Percentiles rank a stretch among this genome's conserved stretches.
Evolutionary conservation across 192 early-diverging fungal genomes (phyloP).

Genomic region (Rhizophagus sp.): DNA sequence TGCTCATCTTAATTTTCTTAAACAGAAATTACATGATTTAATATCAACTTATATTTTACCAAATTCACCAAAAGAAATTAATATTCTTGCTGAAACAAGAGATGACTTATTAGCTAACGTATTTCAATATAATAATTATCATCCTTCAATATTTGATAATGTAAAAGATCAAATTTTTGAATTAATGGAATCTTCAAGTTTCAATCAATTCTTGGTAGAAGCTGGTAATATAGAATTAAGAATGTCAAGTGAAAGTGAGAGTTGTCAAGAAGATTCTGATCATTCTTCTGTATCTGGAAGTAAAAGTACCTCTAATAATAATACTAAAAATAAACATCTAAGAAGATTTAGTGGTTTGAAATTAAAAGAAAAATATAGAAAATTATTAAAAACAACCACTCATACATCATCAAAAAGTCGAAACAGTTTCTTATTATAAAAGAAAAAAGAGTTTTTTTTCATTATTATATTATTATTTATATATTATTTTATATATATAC

Average conservation of each 20-base stretch:
- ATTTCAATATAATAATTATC: constrained; percentile 22
- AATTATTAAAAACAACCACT: not conserved
- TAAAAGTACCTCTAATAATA: not conserved
- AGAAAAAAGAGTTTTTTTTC: too few species aligned
- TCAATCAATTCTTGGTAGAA: constrained; percentile 7
- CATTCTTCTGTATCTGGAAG: not conserved
- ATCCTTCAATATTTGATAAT: constrained; percentile 33
- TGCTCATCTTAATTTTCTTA: constrained; percentile 25
- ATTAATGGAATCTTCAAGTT: constrained; percentile 30
- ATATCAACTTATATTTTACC: constrained; percentile 26
- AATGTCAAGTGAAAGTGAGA: constrained; percentile 20
- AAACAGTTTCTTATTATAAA: too few species aligned
- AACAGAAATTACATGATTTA: constrained; percentile 30
- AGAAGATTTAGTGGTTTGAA: constrained; percentile 17
- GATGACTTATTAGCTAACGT: constrained; percentile 26
- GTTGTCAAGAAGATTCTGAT: not conserved
- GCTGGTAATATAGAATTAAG: constrained; percentile 16
- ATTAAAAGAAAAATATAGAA: constrained; percentile 26
- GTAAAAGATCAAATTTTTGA: constrained; percentile 29
- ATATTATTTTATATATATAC: too few species aligned
- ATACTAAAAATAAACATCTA: not conserved
- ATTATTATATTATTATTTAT: too few species aligned
- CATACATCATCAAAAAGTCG: too few species aligned
- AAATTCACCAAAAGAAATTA: constrained; percentile 35
- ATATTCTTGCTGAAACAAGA: constrained; percentile 27